phyloP scores from a whole-genome alignment of 148 eudicot genomes.

The Mesembryanthemum crystallinum region DNA sequence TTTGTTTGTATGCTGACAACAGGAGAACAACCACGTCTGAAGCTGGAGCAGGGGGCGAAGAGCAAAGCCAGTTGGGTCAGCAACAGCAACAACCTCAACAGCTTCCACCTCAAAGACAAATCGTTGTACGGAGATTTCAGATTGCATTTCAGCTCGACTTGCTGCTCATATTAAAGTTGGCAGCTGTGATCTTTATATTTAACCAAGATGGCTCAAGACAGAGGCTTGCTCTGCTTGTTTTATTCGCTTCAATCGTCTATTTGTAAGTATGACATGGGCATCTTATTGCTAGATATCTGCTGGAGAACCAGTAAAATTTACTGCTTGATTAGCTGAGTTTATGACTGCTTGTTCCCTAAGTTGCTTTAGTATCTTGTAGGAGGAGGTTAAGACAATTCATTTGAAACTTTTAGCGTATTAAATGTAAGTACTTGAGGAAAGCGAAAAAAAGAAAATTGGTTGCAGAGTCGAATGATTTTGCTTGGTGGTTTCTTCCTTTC shows the following conservation, averaged over 20 bases:
- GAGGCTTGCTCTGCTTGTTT: conserved; percentile 89
- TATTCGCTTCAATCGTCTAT: conserved; percentile 74
- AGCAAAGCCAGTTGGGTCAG: conserved; percentile 60
- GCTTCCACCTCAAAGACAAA: conserved; percentile 75
- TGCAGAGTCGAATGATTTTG: too few species aligned
- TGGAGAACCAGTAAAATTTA: not conserved
- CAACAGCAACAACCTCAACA: conserved; percentile 66
- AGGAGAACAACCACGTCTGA: conserved; percentile 59
- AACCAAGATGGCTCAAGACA: conserved; percentile 97
- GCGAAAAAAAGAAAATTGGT: too few species aligned
- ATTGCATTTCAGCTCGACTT: conserved; percentile 90
- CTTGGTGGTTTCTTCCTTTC: not conserved
- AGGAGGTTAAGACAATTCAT: not conserved
- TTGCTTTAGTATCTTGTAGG: not conserved
- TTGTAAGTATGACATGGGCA: conserved; percentile 55
- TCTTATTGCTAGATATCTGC: not conserved
- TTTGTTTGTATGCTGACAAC: conserved; percentile 22
- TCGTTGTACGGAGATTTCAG: conserved; percentile 89
- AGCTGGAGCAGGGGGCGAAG: conserved; percentile 51
- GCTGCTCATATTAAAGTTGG: conserved; percentile 87
- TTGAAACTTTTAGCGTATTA: not conserved
- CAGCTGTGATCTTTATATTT: conserved; percentile 88
- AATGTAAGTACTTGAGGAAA: too few species aligned
- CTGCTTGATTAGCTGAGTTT: not conserved
- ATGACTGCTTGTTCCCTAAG: not conserved